A percentile compares a stretch with the other conserved stretches of the same genome.
Conservation (phyloP, 2,329 filamentous ascomycete species). For the Colletotrichum orbiculare region DNA sequence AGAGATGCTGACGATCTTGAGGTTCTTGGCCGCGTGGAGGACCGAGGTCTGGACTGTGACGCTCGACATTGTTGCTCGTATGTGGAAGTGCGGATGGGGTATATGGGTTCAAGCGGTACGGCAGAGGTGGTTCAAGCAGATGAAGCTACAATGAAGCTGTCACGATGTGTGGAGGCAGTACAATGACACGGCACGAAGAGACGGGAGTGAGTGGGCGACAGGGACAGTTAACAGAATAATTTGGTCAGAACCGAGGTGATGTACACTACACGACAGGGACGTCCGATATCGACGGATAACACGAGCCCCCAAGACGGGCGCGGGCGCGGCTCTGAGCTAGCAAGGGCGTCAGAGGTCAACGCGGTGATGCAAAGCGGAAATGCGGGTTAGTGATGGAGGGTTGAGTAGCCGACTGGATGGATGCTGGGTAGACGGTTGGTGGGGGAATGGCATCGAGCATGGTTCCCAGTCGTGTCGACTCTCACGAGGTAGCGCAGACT, state of each 20-base stretch:
- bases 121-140: not conserved
- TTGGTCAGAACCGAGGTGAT: slow-evolving; percentile 25
- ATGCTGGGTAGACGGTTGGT: slow-evolving; percentile 9
- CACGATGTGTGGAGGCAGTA: not conserved
- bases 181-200: not conserved
- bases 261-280: not conserved
- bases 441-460: slow-evolving; percentile 10
- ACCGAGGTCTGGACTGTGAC: slow-evolving; percentile 60
- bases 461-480: not conserved
- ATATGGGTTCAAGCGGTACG: not conserved
- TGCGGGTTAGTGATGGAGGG: slow-evolving; percentile 26
- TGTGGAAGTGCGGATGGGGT: not conserved
- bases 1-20: slow-evolving; percentile 56
- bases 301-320: not conserved
- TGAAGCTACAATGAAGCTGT: not conserved
- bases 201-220: slow-evolving; percentile 13
- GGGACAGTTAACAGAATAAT: slow-evolving; percentile 9
- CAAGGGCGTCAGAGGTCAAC: slow-evolving; percentile 6
- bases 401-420: not conserved
- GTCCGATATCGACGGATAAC: slow-evolving; percentile 25
- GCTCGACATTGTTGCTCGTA: slow-evolving; percentile 25
- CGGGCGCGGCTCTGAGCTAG: not conserved
- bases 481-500: too few species aligned
- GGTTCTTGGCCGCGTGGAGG: slow-evolving; percentile 62
- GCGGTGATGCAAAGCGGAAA: slow-evolving; percentile 23